phyloP scores from a whole-genome alignment of 2,329 filamentous ascomycete species.

The Claviceps paspali region DNA sequence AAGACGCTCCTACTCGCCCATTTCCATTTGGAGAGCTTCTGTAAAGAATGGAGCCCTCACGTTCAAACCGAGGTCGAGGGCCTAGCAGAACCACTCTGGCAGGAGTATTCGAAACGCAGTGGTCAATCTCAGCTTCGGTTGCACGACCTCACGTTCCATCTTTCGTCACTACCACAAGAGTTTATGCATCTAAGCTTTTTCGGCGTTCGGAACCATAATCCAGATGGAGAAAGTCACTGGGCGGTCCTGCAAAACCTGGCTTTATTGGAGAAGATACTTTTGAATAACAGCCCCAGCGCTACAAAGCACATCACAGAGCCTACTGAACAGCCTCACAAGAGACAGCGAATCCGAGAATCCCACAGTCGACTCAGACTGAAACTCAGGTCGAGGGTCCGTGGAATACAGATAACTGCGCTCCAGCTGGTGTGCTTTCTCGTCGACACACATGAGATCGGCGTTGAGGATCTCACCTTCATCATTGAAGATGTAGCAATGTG shows the following conservation, averaged over 20 bases:
- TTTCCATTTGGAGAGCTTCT: slow-evolving; percentile 44
- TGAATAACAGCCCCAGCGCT: slow-evolving; percentile 11
- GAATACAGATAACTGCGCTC: slow-evolving; percentile 34
- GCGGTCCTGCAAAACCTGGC: slow-evolving; percentile 42
- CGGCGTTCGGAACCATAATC: slow-evolving; percentile 35
- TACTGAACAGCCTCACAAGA: slow-evolving; percentile 37
- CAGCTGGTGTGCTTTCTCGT: slow-evolving; percentile 44
- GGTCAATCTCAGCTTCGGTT: slow-evolving; percentile 60
- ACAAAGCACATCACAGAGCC: slow-evolving; percentile 13
- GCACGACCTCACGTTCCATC: slow-evolving; percentile 53
- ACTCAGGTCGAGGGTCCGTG: slow-evolving; percentile 27
- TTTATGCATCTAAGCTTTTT: slow-evolving; percentile 35
- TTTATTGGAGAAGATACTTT: slow-evolving; percentile 36
- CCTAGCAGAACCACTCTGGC: slow-evolving; percentile 56
- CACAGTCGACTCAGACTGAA: slow-evolving; percentile 33
- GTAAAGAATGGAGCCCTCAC: slow-evolving; percentile 25
- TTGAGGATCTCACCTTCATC: slow-evolving; percentile 37
- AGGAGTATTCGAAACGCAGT: slow-evolving; percentile 60
- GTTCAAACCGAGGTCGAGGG: slow-evolving; percentile 39
- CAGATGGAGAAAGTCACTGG: slow-evolving; percentile 44
- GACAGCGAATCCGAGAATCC: slow-evolving; percentile 26
- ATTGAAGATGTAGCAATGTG: slow-evolving; percentile 42
- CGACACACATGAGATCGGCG: slow-evolving; percentile 26
- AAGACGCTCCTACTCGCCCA: slow-evolving; percentile 53
- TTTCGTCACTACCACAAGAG: slow-evolving; percentile 25